Evolutionary conservation across 2,329 filamentous ascomycete genomes (phyloP), one percentile per base, ranked within the genome.

Genomic region (Acarospora socialis): DNA sequence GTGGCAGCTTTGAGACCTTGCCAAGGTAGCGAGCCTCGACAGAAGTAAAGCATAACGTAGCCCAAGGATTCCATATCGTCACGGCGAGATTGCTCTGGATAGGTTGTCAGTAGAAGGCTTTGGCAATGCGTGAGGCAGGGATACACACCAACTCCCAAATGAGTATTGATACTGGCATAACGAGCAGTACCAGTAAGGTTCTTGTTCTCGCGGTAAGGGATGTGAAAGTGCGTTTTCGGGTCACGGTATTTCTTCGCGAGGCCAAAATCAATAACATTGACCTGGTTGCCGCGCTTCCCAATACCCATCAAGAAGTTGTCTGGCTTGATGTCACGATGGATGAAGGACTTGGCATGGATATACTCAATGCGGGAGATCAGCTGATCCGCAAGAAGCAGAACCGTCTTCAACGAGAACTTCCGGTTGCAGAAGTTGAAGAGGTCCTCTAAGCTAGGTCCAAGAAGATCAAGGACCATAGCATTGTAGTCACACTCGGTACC

Each of bases 361-460:
- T 95, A 95, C 64, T 98, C 90, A 60, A 98, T 94, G 50, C 90
- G 86, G 44, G 87, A 95, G 57, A 98, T 95, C 59, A 94, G 77
- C 66, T 98, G 90, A 51, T 98, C 90, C 54, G 90, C 90, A 30
- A 98, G 73, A 16, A 98, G 74, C 25, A 98, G 71, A 17, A 98
- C 90, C 1, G 90, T 98, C 78, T 98, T 98, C 46, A 98, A 66
- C 8, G 90, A 94, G 68, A 95, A 98, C 60, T 95, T 95, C 60
- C 90, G 81, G 76, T 95, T 95, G 76, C 90, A 98, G 61, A 95
- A 95, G 73, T 98, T 95, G 81, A 98, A 98, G 20, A 98, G 72
- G 55, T 98, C 90, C 63, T 98, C 90, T 60, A 98, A 65, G 52
- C 80, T 90, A 45, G 90, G 90, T 22, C 90, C 90, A 36, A 98